phyloP scores from a whole-genome alignment of 371 early-diverging fungal genomes.

The Coemansia sp. region DNA sequence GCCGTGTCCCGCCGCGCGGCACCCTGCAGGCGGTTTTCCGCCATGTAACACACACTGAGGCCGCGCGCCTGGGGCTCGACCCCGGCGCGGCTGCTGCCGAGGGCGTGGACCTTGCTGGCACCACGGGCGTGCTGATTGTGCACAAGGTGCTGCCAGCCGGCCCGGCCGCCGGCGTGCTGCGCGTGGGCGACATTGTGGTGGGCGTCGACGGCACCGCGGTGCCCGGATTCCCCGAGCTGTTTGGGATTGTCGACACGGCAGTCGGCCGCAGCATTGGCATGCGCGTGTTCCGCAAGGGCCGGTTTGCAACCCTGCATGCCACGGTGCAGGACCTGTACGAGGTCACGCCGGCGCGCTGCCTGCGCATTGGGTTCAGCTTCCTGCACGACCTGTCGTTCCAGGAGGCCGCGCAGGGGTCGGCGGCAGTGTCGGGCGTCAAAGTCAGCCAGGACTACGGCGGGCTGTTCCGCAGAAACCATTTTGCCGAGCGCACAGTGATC shows the following conservation, averaged over 20 bases:
- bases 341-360: slow-evolving; percentile 64
- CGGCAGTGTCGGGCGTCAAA: slow-evolving; percentile 70
- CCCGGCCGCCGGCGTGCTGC: slow-evolving; percentile 67
- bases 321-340: slow-evolving; percentile 72
- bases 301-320: slow-evolving; percentile 53
- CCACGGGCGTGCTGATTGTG: slow-evolving; percentile 84
- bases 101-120: slow-evolving; percentile 61
- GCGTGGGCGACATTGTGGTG: slow-evolving; percentile 83
- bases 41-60: slow-evolving; percentile 59
- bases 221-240: slow-evolving; percentile 74
- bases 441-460: slow-evolving; percentile 61
- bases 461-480: slow-evolving; percentile 54
- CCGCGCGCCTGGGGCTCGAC: slow-evolving; percentile 63
- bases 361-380: slow-evolving; percentile 80
- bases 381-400: slow-evolving; percentile 75
- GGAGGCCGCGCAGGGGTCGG: slow-evolving; percentile 56
- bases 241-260: slow-evolving; percentile 61
- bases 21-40: slow-evolving; percentile 81
- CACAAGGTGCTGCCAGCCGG: slow-evolving; percentile 82
- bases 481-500: slow-evolving; percentile 57
- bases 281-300: slow-evolving; percentile 67
- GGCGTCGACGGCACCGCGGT: slow-evolving; percentile 70
- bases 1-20: slow-evolving; percentile 77
- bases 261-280: slow-evolving; percentile 59
- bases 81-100: slow-evolving; percentile 65